Evolutionary conservation across 2,329 filamentous ascomycete species (phyloP).

Genomic region (Pseudopyricularia javanii): DNA sequence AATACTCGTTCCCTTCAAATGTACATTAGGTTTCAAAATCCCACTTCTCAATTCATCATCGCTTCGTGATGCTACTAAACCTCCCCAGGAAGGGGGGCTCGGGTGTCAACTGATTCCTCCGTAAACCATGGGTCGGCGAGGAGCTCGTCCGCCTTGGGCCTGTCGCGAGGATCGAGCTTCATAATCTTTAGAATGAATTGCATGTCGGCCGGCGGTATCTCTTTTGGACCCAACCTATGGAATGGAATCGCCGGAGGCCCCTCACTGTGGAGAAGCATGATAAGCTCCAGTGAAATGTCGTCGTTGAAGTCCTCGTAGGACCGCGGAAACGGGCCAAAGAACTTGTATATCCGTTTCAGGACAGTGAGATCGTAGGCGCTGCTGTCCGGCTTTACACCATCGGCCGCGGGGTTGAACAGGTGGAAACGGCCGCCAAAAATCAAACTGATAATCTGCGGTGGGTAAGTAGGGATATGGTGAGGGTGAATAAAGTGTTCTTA

Average conservation of each 20-base stretch:
- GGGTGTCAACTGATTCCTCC: constrained; percentile 12
- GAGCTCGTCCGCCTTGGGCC: constrained; percentile 13
- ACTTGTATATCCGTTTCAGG: constrained; percentile 12
- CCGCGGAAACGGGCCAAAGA: constrained; percentile 11
- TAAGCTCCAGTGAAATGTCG: constrained; percentile 7
- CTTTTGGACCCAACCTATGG: constrained; percentile 5
- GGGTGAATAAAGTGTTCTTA: constrained; percentile 2
- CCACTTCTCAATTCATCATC: not conserved
- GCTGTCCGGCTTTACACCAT: not conserved
- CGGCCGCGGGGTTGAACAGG: constrained; percentile 11
- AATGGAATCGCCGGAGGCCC: constrained; percentile 12
- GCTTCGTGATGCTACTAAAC: not conserved
- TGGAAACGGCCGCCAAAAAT: constrained; percentile 12
- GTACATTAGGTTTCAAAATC: too few relatives aligned
- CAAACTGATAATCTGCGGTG: constrained; percentile 10
- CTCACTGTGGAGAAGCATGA: constrained; percentile 9
- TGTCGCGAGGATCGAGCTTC: constrained; percentile 14
- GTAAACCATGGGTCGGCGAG: constrained; percentile 14
- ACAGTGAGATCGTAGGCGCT: constrained; percentile 12
- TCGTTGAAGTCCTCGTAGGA: constrained; percentile 9
- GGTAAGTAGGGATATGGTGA: not conserved
- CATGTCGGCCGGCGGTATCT: constrained; percentile 12
- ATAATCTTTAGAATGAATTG: constrained; percentile 13
- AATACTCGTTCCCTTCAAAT: too few relatives aligned
- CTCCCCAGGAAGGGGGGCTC: not conserved